These are phyloP conservation scores for Triangularia setosa DNA, from an alignment of 2,329 filamentous ascomycete genomes.

Conservation along the genomic window DNA sequence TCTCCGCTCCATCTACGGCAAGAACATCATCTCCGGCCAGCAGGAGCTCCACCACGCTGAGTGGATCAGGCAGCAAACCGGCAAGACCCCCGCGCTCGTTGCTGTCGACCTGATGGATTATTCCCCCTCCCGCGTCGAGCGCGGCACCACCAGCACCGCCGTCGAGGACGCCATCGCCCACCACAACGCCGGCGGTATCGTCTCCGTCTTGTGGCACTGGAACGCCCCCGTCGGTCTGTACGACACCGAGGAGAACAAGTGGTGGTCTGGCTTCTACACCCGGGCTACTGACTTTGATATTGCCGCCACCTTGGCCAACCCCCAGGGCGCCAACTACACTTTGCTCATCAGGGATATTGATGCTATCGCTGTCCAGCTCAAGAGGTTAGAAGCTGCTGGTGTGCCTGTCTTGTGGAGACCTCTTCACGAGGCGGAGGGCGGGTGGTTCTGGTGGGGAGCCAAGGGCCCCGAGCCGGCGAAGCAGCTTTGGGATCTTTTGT, in stretches of 20 bases:
- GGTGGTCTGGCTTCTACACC: conserved; percentile 49
- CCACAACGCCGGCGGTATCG: conserved; percentile 40
- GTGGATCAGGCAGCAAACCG: conserved; percentile 41
- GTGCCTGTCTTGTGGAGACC: conserved; percentile 46
- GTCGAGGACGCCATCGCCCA: conserved; percentile 46
- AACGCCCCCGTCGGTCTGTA: conserved; percentile 44
- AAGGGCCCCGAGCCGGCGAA: conserved; percentile 43
- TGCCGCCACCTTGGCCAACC: conserved; percentile 38
- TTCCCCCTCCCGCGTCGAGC: conserved; percentile 41
- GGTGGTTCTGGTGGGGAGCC: conserved; percentile 52
- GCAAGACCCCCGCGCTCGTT: conserved; percentile 45
- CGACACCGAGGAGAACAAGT: conserved; percentile 41
- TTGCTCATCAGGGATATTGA: conserved; percentile 46
- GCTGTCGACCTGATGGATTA: conserved; percentile 48
- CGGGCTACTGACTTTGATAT: conserved; percentile 46
- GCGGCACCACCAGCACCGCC: conserved; percentile 38
- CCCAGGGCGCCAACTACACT: conserved; percentile 44
- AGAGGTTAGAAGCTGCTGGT: conserved; percentile 39
- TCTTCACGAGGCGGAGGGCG: conserved; percentile 48
- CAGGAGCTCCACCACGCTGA: conserved; percentile 41
- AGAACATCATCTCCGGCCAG: conserved; percentile 46
- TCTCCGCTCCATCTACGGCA: conserved; percentile 42
- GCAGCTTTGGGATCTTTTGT: conserved; percentile 41
- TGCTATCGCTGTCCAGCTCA: conserved; percentile 44
- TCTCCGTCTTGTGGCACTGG: conserved; percentile 49